Evolutionary conservation across 441 rosid genomes (phyloP), one percentile per base, ranked within the genome.

Genomic region (Kokia cookei): DNA sequence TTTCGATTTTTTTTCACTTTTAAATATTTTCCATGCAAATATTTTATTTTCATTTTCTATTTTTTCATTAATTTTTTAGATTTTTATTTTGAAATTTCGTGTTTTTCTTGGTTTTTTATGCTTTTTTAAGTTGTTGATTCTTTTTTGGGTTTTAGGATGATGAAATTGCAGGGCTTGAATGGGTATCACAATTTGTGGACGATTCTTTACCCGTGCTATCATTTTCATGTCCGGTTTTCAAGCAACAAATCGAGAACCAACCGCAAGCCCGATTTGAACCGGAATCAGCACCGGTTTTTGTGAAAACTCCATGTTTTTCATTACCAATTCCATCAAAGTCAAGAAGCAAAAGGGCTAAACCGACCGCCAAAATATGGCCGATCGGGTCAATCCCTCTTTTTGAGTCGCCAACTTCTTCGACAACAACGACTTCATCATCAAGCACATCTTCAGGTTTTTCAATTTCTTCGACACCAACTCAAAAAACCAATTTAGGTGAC

Each of bases 121-220:
- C 15, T 50, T 50, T n/a, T 8, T 4, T 19, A 5, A n/a, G 51
- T 64, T 37, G 29, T 14, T 32, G 7, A 2, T 37, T 5, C 19
- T 43, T 57, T 62, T 66, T 8, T 59, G 82, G 37, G 47, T 60
- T 65, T 5, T 58, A 84, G 87, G 81, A 51, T 47, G 85, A 78
- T 45, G 85, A 80, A 37, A 59, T 80, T 29, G 82, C 81, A 8
- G 82, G 75, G 62, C 84, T 84, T 37, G 87, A 84, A 76, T 84
- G 87, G 87, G 78, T 84, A 4, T 84, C 87, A 58, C 81, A 80
- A 14, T 69, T 84, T 66, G 84, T 80, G 4, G 84, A 84, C 71
- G 87, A 84, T 76, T 82, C 84, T 1, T 26, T 75, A 13, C 61
- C 81, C 4, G 81, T 76, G 29, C 50, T 54, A 22, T 74, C 72